phyloP scores from a whole-genome alignment of 2,329 filamentous ascomycete genomes.

The Aspergillus ochraceoroseus region DNA sequence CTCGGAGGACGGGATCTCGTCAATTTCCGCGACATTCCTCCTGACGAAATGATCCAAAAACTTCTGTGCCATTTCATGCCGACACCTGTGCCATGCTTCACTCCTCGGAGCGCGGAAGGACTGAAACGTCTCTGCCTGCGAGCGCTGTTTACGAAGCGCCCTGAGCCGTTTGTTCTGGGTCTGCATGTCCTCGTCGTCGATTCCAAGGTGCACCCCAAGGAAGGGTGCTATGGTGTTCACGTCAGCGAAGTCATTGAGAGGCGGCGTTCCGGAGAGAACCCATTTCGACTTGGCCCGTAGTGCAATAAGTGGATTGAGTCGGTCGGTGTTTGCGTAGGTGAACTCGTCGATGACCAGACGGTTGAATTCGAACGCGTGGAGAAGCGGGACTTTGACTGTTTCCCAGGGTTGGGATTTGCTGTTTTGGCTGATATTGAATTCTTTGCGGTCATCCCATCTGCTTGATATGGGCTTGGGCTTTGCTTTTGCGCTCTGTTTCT shows the following conservation, averaged over 20 bases:
- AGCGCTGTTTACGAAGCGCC: constrained; percentile 19
- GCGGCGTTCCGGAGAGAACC: constrained; percentile 61
- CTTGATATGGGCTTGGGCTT: constrained; percentile 10
- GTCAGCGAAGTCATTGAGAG: constrained; percentile 54
- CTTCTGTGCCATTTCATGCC: constrained; percentile 50
- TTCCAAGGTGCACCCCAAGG: constrained; percentile 52
- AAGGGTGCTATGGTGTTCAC: constrained; percentile 56
- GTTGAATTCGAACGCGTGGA: constrained; percentile 59
- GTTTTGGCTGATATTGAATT: constrained; percentile 22
- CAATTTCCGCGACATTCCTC: constrained; percentile 44
- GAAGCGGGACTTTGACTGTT: constrained; percentile 34
- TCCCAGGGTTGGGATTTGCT: constrained; percentile 20
- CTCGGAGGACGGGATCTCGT: constrained; percentile 45
- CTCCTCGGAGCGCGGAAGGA: constrained; percentile 49
- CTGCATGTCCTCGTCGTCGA: constrained; percentile 48
- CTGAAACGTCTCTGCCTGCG: constrained; percentile 53
- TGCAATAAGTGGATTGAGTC: constrained; percentile 42
- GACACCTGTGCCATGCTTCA: constrained; percentile 48
- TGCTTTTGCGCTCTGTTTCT: constrained; percentile 10
- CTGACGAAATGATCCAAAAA: constrained; percentile 54
- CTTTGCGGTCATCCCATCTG: constrained; percentile 20
- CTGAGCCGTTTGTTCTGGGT: constrained; percentile 47
- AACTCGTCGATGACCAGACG: constrained; percentile 62
- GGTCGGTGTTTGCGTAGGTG: constrained; percentile 50
- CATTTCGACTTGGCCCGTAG: constrained; percentile 53